phyloP scores from a whole-genome alignment of 1,284 basidiomycete genomes.

The Sutorius eximius region DNA sequence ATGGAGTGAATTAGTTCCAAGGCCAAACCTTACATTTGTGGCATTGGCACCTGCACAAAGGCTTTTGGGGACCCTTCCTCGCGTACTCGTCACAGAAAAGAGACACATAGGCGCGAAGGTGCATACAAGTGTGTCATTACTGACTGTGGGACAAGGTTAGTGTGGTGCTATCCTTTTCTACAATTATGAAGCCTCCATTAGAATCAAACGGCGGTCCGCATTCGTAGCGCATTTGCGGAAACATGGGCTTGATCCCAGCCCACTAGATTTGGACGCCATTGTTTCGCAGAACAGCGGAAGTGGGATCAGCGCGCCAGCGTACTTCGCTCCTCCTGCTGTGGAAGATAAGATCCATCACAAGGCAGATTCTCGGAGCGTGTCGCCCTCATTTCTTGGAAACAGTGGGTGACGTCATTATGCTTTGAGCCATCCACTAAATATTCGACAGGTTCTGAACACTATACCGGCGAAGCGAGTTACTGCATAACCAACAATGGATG shows the following conservation, averaged over 20 bases:
- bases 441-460: constrained; percentile 13
- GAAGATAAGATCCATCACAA: background rate
- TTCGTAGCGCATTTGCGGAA: constrained; percentile 54
- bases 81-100: constrained; percentile 56
- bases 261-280: constrained; percentile 20
- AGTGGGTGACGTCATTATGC: constrained; percentile 14
- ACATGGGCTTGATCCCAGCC: constrained; percentile 41
- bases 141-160: constrained; percentile 50
- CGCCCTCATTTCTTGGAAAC: constrained; percentile 5
- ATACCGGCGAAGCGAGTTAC: background rate
- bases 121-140: constrained; percentile 45
- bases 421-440: constrained; percentile 9
- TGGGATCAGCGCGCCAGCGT: background rate
- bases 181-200: constrained; percentile 25
- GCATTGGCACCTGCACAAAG: constrained; percentile 42
- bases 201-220: constrained; percentile 62
- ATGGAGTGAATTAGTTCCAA: constrained; percentile 42
- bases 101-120: constrained; percentile 46
- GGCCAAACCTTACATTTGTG: constrained; percentile 52
- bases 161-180: background rate
- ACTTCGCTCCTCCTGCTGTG: constrained; percentile 1
- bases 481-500: constrained; percentile 5
- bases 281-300: constrained; percentile 3
- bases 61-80: constrained; percentile 67
- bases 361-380: constrained; percentile 8